Evolutionary conservation across 345 rosid species (phyloP), one percentile per base, ranked within the genome.

Genomic region (Camelina laxa): DNA sequence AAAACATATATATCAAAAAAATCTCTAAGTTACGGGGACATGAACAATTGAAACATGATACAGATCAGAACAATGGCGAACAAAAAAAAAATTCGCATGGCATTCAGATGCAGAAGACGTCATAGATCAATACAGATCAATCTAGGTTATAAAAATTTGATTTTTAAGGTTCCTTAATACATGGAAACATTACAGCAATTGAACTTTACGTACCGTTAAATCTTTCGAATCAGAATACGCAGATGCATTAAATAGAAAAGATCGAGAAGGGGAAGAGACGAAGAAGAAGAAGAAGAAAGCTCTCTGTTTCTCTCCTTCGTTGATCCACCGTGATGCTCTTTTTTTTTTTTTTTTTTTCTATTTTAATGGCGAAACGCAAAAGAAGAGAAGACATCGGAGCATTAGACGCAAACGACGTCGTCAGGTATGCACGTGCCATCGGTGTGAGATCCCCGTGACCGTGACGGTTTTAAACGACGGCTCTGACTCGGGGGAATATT

Each of bases 401-500:
- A 45, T 17, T 55, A 0, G 4, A 3, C 0, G 2, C 4, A 4
- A 0, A 76, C 76, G 76, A 0, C 22, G 20, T 19, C 80, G 80
- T 57, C 66, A 4, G 11, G 35, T 20, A 11, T 20, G 62, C 74
- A 41, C 79, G 69, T 68, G 74, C 57, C 69, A 30, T 48, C 56
- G 36, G 53, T 21, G 50, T 57, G 41, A 16, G 17, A 44, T 62
- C 61, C 61, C 50, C 50, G 60, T 54, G 69, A 73, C 55, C 30
- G 67, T 71, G 55, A 49, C 36, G 65, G 65, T 55, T 55, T 73
- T 20, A 64, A 73, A 27, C 72, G 51, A 27, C 72, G 51, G 41
- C 48, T 56, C 50, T 31, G 56, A 14, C 65, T 57, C 7, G n/a
- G 27, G 27, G 4, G 2, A 24, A 24, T 24, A 24, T 24, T 24